phyloP scores from a whole-genome alignment of 768 basidiomycete species.

The Lactifluus rugatus region DNA sequence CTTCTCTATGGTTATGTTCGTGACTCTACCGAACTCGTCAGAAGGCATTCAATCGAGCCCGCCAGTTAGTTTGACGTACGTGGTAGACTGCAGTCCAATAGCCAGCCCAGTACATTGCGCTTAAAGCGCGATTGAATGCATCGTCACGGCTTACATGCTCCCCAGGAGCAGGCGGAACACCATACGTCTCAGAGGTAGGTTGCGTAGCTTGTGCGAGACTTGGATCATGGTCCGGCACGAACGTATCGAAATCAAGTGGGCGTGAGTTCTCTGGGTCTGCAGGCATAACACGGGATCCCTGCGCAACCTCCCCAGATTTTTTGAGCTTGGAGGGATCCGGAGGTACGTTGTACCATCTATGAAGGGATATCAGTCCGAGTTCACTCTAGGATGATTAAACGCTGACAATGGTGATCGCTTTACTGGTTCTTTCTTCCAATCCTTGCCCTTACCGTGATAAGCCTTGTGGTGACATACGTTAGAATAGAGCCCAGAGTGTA shows the following conservation, averaged over 20 bases:
- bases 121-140: slow-evolving; percentile 63
- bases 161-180: slow-evolving; percentile 24
- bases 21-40: slow-evolving; percentile 4
- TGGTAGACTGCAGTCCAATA: slow-evolving; percentile 86
- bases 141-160: slow-evolving; percentile 54
- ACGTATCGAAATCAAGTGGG: slow-evolving; percentile 62
- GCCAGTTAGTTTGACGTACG: slow-evolving; percentile 32
- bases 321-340: slow-evolving; percentile 20
- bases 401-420: slow-evolving; percentile 68
- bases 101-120: slow-evolving; percentile 79
- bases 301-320: slow-evolving; percentile 10
- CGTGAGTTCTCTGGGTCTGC: slow-evolving; percentile 39
- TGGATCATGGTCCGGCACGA: slow-evolving; percentile 60
- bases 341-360: slow-evolving; percentile 74
- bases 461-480: slow-evolving; percentile 30
- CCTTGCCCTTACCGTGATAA: slow-evolving; percentile 56
- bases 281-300: background rate
- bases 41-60: background rate
- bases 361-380: slow-evolving; percentile 2
- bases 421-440: slow-evolving; percentile 62
- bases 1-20: background rate
- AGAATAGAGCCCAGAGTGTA: background rate
- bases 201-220: slow-evolving; percentile 31
- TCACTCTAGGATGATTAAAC: slow-evolving; percentile 3
- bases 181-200: slow-evolving; percentile 16